A percentile compares a stretch with the other conserved stretches of the same genome.
Evolutionary conservation across 1,139 yeast genomes (phyloP).

Genomic region (Suhomyces coccinellae): DNA sequence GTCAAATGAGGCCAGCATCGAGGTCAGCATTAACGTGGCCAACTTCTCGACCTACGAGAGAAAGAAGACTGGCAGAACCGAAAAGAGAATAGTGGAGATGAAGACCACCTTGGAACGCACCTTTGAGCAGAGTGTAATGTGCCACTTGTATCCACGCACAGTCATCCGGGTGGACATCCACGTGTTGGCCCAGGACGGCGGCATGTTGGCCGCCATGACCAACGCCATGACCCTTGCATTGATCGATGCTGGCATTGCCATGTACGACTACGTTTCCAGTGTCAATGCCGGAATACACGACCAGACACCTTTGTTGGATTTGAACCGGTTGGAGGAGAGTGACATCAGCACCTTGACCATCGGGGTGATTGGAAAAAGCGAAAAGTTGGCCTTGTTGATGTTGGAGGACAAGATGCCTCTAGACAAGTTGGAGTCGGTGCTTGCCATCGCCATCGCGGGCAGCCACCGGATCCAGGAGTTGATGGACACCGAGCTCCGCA

Average conservation of each 20-base stretch:
- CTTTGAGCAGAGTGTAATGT: conserved; percentile 75
- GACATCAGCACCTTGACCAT: conserved; percentile 81
- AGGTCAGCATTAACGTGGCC: conserved; percentile 68
- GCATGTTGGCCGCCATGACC: conserved; percentile 72
- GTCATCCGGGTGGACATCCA: conserved; percentile 70
- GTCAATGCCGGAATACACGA: conserved; percentile 80
- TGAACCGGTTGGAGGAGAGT: conserved; percentile 77
- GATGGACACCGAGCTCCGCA: conserved; percentile 83
- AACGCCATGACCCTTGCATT: conserved; percentile 90
- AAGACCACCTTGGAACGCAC: conserved; percentile 74
- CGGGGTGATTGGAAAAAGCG: conserved; percentile 82
- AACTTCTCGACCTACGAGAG: conserved; percentile 82
- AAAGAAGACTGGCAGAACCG: conserved; percentile 62
- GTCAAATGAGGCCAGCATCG: conserved; percentile 54
- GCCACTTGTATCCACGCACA: conserved; percentile 80
- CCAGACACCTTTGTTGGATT: conserved; percentile 74
- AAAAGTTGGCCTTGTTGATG: conserved; percentile 71
- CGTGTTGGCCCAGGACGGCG: conserved; percentile 89
- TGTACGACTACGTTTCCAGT: conserved; percentile 87
- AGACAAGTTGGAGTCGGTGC: conserved; percentile 72
- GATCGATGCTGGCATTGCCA: conserved; percentile 92
- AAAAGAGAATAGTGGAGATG: conserved; percentile 74
- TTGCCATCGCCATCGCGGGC: conserved; percentile 90
- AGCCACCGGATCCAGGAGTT: conserved; percentile 76
- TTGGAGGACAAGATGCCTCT: conserved; percentile 85